Percentiles rank a stretch among this genome's conserved stretches.
These are phyloP conservation scores for Nannochloropsis gaditana DNA, from an alignment of 108 stramenopile species.

Conservation along the genomic window DNA sequence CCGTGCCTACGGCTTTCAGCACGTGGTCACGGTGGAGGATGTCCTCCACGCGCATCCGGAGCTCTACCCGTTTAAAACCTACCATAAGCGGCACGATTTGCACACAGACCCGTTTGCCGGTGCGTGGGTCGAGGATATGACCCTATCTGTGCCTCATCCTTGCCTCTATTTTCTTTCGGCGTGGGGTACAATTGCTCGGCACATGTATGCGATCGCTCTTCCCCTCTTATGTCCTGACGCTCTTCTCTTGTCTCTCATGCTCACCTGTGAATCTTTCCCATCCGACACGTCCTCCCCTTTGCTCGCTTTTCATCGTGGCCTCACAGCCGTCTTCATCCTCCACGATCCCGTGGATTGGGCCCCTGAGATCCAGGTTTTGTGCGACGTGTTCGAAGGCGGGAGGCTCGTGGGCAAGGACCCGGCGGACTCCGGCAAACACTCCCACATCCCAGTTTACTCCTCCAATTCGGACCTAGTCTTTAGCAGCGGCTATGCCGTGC, in stretches of 20 bases:
- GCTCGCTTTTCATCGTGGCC: neutral
- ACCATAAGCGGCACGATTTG: neutral
- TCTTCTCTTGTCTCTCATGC: neutral
- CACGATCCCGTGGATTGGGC: conserved; percentile 1
- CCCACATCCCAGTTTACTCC: neutral
- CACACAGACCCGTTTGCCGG: neutral
- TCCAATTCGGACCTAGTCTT: neutral
- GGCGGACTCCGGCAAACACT: neutral
- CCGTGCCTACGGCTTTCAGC: neutral
- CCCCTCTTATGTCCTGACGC: neutral
- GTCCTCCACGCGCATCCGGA: neutral
- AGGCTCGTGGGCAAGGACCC: neutral
- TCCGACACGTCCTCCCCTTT: neutral
- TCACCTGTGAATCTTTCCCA: too few relatives aligned
- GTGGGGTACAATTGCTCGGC: neutral
- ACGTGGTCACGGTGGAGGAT: conserved; percentile 13
- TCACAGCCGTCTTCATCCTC: neutral
- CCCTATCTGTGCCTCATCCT: neutral
- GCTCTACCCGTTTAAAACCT: neutral
- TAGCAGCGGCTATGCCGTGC: neutral
- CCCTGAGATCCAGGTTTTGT: conserved; percentile 13
- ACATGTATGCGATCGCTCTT: neutral
- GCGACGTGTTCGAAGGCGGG: neutral
- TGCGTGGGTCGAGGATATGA: neutral
- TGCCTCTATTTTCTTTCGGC: neutral